Evolutionary conservation across 1,284 basidiomycete genomes (phyloP), one percentile per base, ranked within the genome.

Genomic region (Cronartium ribicola): DNA sequence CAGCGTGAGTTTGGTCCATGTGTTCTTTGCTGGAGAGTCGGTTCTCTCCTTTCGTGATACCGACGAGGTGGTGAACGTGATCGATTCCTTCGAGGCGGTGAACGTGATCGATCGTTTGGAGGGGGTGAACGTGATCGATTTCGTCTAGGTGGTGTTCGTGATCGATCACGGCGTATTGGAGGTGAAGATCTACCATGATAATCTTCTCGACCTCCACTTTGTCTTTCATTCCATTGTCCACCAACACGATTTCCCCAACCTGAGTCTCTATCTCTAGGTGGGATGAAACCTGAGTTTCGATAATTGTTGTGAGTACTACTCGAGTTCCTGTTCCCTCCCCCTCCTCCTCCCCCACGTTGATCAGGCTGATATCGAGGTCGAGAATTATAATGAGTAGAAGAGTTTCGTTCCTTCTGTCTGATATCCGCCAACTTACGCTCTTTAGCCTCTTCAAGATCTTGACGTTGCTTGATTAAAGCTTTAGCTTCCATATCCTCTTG

Each of bases 381-480:
- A 41, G 55, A 22, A 22, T 36, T n/a, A 64, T 20, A n/a, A 48
- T 36, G 41, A 29, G 22, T 83, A 46, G 86, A 83, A 2, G 46
- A 36, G 41, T 67, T 72, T 37, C 77, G 51, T 70, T 76, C 79
- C 64, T 77, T 51, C 68, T 66, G 60, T 37, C 79, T 61, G 17
- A 80, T 77, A 62, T 79, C 79, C 39, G 80, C 78, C 40, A 81
- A 75, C 83, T 72, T 66, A 70, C 66, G 76, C 67, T 77, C 79
- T 68, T 77, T 78, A 68, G 66, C 86, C 82, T 75, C 87, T 87
- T 40, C 84, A 81, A 57, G 87, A 85, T 66, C 86, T 83, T 66
- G 89, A 84, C 75, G 67, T 62, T 70, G 60, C 76, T 90, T 89
- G 77, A 91, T 88, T 17, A 90, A 81, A 22, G 88, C 84, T 48